Evolutionary conservation across 1,139 yeast species (phyloP), one percentile per base, ranked within the genome.

Genomic region (Candida sanyaensis): DNA sequence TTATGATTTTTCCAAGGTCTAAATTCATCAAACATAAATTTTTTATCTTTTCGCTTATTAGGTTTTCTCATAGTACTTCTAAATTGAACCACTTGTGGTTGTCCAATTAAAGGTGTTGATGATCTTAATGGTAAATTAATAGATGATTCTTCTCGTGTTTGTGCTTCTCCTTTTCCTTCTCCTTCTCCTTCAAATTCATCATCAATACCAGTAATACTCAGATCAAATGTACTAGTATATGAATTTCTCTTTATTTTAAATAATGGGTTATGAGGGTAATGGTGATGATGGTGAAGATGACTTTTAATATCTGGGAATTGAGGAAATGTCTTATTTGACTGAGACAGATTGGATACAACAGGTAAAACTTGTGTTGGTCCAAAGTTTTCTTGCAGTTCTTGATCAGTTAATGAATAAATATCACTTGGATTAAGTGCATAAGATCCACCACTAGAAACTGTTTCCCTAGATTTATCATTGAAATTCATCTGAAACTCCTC

Each of bases 1-100:
- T 73, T 74, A 62, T 90, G 97, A 59, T 89, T 85, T 59, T 92
- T 93, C 98, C 99, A 93, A 0, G 98, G 98, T 64, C 92, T 91
- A 54, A 88, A 90, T 57, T 88, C 96, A 62, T 93, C 87, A 64
- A 93, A 92, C 23, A 68, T 63, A 39, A 73, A 67, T 56, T 75
- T 77, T 53, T 69, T 72, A 26, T 69, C 74, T 48, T 66, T 69
- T 43, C 66, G 57, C 47, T 66, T 70, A 55, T 75, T 77, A 42
- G 77, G 76, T 54, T 82, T 82, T 45, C 96, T 73, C 84, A 89
- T 80, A 2, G 96, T 87, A 1, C 88, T 80, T 54, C 76, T 78
- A 52, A 84, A 72, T 44, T 77, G 78, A 4, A 81, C 77, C 0
- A 69, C 64, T 43, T 61, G 65, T 6, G 50, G 40, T 24, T 42